Conservation (phyloP, 2,329 filamentous ascomycete genomes). For the Nothophoma quercina region DNA sequence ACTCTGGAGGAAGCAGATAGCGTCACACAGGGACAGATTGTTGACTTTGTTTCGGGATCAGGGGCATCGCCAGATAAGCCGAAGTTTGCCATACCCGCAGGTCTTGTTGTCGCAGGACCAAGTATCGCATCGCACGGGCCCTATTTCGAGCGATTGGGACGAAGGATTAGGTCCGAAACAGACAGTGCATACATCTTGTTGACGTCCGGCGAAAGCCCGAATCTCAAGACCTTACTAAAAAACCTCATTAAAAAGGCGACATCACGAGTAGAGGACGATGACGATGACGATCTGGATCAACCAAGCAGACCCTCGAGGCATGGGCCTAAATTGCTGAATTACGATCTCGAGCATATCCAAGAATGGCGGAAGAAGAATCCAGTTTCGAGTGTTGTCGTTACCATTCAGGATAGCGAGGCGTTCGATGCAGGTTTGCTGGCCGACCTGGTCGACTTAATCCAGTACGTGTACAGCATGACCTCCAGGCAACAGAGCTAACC, state of each 20-base stretch:
- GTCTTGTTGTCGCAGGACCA: slow-evolving; percentile 78
- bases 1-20: slow-evolving; percentile 52
- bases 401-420: slow-evolving; percentile 82
- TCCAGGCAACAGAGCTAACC: slow-evolving; percentile 26
- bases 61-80: slow-evolving; percentile 27
- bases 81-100: slow-evolving; percentile 67
- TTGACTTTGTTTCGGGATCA: slow-evolving; percentile 48
- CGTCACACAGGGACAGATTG: slow-evolving; percentile 48
- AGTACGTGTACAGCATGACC: slow-evolving; percentile 57
- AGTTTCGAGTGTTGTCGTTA: slow-evolving; percentile 70
- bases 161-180: slow-evolving; percentile 51
- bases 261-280: slow-evolving; percentile 64
- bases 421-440: slow-evolving; percentile 77
- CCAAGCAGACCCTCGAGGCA: slow-evolving; percentile 44
- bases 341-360: slow-evolving; percentile 76
- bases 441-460: slow-evolving; percentile 73
- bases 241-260: slow-evolving; percentile 74
- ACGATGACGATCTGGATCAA: slow-evolving; percentile 48
- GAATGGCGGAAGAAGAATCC: slow-evolving; percentile 63
- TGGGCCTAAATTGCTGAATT: slow-evolving; percentile 74
- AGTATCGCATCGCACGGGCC: slow-evolving; percentile 78
- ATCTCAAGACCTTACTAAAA: slow-evolving; percentile 76
- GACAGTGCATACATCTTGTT: slow-evolving; percentile 68
- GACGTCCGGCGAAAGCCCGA: slow-evolving; percentile 74
- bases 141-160: slow-evolving; percentile 73